These are phyloP conservation scores for Botryotinia calthae DNA, from an alignment of 2,329 filamentous ascomycete species.

Conservation along the genomic window DNA sequence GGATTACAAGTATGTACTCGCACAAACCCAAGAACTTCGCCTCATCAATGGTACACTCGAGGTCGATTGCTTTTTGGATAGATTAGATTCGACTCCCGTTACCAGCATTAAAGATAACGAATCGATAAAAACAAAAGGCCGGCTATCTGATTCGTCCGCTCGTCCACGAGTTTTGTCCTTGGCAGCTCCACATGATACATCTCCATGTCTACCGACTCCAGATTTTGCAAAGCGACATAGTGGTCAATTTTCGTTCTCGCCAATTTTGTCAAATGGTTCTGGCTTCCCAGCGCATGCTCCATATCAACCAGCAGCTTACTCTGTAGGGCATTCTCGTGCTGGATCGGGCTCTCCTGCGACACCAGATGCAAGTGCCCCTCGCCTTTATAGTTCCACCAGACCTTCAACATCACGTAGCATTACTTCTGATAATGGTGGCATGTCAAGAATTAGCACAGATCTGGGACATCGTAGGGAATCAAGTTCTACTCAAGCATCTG, in stretches of 20 bases:
- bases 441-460: constrained; percentile 53
- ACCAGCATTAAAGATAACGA: constrained; percentile 6
- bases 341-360: constrained; percentile 58
- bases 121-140: constrained; percentile 27
- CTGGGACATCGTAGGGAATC: constrained; percentile 52
- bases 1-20: constrained; percentile 75
- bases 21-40: constrained; percentile 66
- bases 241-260: constrained; percentile 62
- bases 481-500: constrained; percentile 53
- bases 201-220: constrained; percentile 61
- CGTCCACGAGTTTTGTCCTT: constrained; percentile 59
- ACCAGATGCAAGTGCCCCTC: constrained; percentile 48
- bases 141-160: constrained; percentile 35
- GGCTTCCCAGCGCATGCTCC: constrained; percentile 53
- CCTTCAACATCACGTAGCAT: constrained; percentile 61
- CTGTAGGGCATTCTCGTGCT: constrained; percentile 50
- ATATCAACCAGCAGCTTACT: constrained; percentile 51
- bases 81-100: constrained; percentile 33
- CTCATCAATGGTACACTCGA: constrained; percentile 71
- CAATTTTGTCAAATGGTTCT: constrained; percentile 45
- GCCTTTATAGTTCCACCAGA: constrained; percentile 39
- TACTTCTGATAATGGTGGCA: constrained; percentile 47
- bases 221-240: constrained; percentile 66
- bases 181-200: constrained; percentile 53
- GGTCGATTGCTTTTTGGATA: constrained; percentile 11